A percentile compares a stretch with the other conserved stretches of the same genome.
Evolutionary conservation across 148 eudicot species (phyloP).

Genomic region (Fagopyrum esculentum): DNA sequence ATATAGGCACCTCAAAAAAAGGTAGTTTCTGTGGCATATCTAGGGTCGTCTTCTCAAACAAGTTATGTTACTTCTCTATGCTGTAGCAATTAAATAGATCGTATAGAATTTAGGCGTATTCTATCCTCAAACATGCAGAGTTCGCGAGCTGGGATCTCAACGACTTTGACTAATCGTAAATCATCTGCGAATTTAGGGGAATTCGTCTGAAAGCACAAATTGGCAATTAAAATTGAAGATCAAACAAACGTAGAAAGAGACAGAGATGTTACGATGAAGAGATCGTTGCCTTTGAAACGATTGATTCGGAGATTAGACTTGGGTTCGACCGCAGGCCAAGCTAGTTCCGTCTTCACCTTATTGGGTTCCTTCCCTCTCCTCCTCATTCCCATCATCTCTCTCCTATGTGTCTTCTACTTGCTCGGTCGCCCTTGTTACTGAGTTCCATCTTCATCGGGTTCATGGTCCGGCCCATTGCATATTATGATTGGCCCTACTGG

Average conservation of each 20-base stretch:
- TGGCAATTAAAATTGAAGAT: neutral
- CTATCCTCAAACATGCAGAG: neutral
- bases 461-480: neutral
- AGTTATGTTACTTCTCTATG: no score
- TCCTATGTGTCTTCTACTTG: conserved; percentile 24
- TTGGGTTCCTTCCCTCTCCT: conserved; percentile 25
- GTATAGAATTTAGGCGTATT: no score
- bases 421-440: neutral
- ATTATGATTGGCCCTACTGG: neutral
- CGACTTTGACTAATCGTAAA: neutral
- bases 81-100: no score
- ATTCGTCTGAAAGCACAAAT: neutral
- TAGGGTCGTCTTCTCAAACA: neutral
- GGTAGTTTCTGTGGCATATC: neutral
- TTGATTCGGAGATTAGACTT: conserved; percentile 49
- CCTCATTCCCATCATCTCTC: conserved; percentile 44
- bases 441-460: neutral
- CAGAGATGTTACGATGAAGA: conserved; percentile 51
- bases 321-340: conserved; percentile 65
- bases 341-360: conserved; percentile 31
- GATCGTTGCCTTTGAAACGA: conserved; percentile 59
- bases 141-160: neutral
- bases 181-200: neutral
- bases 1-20: neutral
- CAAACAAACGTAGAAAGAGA: neutral